These are phyloP conservation scores for Apium graveolens DNA, from an alignment of 129 eudicot genomes.

Conservation along the genomic window DNA sequence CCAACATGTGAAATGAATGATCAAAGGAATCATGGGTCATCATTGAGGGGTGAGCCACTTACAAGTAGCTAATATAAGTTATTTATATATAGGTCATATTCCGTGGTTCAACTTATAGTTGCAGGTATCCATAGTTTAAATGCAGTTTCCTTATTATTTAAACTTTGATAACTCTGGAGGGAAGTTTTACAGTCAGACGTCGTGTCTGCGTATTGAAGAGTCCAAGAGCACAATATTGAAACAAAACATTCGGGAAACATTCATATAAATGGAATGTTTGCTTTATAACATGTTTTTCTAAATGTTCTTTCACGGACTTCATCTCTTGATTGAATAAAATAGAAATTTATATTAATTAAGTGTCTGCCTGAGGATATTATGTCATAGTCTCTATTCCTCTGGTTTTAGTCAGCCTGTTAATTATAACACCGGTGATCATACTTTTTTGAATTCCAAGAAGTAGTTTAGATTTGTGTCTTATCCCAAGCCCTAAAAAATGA, in stretches of 20 bases:
- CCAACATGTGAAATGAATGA: conserved; percentile 38
- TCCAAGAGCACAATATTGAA: neutral
- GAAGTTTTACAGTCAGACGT: neutral
- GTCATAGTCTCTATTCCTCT: neutral
- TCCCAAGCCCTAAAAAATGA: neutral
- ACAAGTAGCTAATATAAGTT: neutral
- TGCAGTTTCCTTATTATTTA: neutral
- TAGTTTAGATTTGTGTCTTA: neutral
- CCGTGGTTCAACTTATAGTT: neutral
- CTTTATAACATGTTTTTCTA: neutral
- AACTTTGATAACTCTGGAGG: neutral
- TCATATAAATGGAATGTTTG: neutral
- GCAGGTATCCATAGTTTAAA: neutral
- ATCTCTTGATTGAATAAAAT: neutral
- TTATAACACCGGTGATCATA: neutral
- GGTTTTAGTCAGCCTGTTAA: neutral
- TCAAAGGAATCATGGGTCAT: conserved; percentile 32
- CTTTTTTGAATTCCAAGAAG: neutral
- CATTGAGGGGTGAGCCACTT: conserved; percentile 38
- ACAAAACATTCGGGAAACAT: neutral
- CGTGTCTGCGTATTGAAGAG: neutral
- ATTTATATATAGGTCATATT: neutral
- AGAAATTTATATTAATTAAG: neutral
- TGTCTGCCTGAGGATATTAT: neutral
- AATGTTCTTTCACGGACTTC: neutral